Conservation (phyloP, 2,329 filamentous ascomycete genomes). For the Nigrospora oryzae region DNA sequence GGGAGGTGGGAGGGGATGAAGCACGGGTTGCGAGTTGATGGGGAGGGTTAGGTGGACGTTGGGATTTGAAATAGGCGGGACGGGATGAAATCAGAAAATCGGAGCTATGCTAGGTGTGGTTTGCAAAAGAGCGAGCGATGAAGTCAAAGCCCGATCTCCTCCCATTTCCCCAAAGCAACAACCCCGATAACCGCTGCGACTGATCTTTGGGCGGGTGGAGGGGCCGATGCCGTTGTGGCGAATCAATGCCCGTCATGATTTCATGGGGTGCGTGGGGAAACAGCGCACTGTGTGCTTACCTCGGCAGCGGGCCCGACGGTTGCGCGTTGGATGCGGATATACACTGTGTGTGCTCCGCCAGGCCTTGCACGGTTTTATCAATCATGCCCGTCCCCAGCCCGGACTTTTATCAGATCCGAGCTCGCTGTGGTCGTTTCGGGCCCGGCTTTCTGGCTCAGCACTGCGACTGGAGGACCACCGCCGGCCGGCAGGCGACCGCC, state of each 20-base stretch:
- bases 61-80: neutral
- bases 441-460: too few species aligned
- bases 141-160: neutral
- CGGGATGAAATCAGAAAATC: slow-evolving; percentile 2
- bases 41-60: neutral
- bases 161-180: too few species aligned
- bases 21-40: neutral
- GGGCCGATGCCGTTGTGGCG: slow-evolving; percentile 10
- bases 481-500: too few species aligned
- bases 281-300: neutral
- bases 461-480: too few species aligned
- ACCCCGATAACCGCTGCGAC: too few species aligned
- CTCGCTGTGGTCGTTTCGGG: too few species aligned
- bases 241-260: slow-evolving; percentile 22
- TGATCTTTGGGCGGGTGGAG: neutral
- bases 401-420: too few species aligned
- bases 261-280: slow-evolving; percentile 8
- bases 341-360: too few species aligned
- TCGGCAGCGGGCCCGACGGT: too few species aligned
- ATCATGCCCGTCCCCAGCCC: too few species aligned
- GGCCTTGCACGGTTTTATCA: too few species aligned
- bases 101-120: neutral
- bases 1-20: neutral
- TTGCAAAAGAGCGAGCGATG: neutral
- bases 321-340: too few species aligned